Evolutionary conservation across 192 early-diverging fungal genomes (phyloP), one percentile per base, ranked within the genome.

Genomic region (Endogone sp.): DNA sequence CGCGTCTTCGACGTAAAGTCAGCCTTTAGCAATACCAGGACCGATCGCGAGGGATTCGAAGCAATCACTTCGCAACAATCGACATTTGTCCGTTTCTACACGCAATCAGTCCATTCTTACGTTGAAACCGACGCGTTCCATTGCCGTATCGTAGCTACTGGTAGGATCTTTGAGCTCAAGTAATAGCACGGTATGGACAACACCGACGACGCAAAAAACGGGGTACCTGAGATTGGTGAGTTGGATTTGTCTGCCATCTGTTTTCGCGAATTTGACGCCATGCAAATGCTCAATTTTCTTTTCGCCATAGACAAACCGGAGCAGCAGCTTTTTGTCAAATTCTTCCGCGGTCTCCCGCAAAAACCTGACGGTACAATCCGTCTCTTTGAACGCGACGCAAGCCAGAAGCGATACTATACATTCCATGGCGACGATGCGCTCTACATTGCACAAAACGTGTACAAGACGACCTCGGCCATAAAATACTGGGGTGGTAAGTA

Each of bases 391-490:
- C 82, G 92, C 55, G 86, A 85, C 57, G 73, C 78, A 21, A 68
- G 68, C n/a, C 72, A 65, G 59, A 71, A 81, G 68, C 86, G 92
- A 32, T 97, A 91, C 79, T 98, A 96, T 75, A 93, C 88, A 55
- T 88, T 93, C 0, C 95, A 96, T 66, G 95, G 93, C 8, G 84
- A 89, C 13, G 94, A 99, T 73, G 95, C 97, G 1, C 75, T 88
- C n/a, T 93, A 88, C 74, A 85, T 95, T 31, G 95, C 97, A 6
- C 83, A 91, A 29, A 73, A 78, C 24, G 87, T 99, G 9, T 97
- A 93, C 86, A 94, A 97, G 64, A 97, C 97, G 4, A 84, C 90
- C 10, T 89, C 95, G 0, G 95, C 95, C 23, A 83, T 99, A 76
- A 97, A 97, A 73, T 90, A 94, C 69, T 85, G 92, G 67, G 94